phyloP scores from a whole-genome alignment of 169 alveolate species.

The Cryptosporidium sp. region DNA sequence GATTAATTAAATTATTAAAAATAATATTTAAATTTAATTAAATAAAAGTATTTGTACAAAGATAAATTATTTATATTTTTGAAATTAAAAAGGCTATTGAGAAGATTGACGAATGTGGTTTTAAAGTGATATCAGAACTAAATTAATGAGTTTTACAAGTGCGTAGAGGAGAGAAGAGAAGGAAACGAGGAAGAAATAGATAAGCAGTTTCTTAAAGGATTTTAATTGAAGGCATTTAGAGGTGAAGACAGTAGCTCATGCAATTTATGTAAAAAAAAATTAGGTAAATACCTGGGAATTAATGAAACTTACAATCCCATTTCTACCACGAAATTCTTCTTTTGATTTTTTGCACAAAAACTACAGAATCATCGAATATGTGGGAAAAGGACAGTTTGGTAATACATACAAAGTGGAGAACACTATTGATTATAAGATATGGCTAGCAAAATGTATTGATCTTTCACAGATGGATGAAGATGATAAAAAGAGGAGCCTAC shows the following conservation, averaged over 20 bases:
- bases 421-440: constrained; percentile 53
- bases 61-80: background rate
- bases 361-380: constrained; percentile 66
- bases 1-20: background rate
- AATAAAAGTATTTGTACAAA: background rate
- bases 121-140: background rate
- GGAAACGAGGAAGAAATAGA: background rate
- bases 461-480: constrained; percentile 77
- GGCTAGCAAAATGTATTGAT: constrained; percentile 75
- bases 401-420: constrained; percentile 57
- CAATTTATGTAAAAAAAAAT: background rate
- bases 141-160: background rate
- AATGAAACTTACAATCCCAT: constrained; percentile 70
- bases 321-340: constrained; percentile 64
- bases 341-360: constrained; percentile 65
- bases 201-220: background rate
- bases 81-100: background rate
- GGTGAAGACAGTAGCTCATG: background rate
- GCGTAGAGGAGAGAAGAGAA: background rate
- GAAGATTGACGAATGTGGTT: background rate
- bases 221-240: background rate
- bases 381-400: constrained; percentile 74
- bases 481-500: constrained; percentile 63
- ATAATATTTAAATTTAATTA: background rate
- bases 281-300: background rate